Conservation (phyloP, 1,139 yeast species). For the Saccharomyces hybrid region DNA sequence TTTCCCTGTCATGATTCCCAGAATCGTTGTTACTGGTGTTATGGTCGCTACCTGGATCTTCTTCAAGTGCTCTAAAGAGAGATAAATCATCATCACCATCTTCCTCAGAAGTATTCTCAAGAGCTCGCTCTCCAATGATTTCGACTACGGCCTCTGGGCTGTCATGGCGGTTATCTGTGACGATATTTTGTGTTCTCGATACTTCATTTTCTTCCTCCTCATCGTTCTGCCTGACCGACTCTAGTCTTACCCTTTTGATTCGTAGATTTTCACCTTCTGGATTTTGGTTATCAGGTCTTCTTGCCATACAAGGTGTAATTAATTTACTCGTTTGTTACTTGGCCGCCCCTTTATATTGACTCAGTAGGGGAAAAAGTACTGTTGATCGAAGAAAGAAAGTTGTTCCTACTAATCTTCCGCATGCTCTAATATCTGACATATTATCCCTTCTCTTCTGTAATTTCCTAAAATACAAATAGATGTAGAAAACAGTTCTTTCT, state of each 20-base stretch:
- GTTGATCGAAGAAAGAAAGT: neutral
- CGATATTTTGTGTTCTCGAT: neutral
- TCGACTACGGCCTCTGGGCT: neutral
- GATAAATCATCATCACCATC: neutral
- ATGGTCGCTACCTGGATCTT: neutral
- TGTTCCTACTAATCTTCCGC: neutral
- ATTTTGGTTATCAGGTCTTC: slow-evolving; percentile 3
- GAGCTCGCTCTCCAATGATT: neutral
- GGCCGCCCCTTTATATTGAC: neutral
- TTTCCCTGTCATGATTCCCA: neutral
- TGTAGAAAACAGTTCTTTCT: neutral
- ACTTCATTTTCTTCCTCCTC: neutral
- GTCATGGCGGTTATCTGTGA: neutral
- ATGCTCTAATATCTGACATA: neutral
- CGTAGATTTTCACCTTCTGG: neutral
- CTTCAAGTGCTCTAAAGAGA: neutral
- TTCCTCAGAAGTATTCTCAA: neutral
- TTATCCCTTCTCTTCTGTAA: neutral
- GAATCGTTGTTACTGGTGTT: neutral
- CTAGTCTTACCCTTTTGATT: neutral
- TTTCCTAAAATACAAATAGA: neutral
- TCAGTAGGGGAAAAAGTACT: neutral
- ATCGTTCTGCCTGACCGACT: neutral
- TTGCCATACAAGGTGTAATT: neutral
- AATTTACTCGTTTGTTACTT: neutral